Percentiles rank a stretch among this genome's conserved stretches.
Evolutionary conservation across 257 asterid genomes (phyloP).

Genomic region (Mentha longifolia): DNA sequence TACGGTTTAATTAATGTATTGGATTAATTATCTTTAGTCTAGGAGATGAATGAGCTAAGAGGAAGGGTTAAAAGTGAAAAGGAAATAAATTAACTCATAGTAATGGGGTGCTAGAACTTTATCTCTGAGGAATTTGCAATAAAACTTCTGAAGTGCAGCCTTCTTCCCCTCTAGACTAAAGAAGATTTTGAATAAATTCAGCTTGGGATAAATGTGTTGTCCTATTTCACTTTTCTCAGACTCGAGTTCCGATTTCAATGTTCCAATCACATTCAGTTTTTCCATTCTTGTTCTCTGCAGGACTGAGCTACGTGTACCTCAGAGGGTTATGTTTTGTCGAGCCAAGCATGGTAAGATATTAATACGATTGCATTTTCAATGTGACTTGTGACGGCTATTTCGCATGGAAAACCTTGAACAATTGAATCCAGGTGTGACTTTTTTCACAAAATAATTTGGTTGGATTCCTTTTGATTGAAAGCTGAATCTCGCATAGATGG

Average conservation of each 20-base stretch:
- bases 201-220: neutral
- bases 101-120: neutral
- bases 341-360: slow-evolving; percentile 64
- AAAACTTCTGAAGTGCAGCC: neutral
- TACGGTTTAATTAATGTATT: neutral
- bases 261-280: neutral
- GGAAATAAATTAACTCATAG: neutral
- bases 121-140: neutral
- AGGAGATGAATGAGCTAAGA: neutral
- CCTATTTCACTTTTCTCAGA: neutral
- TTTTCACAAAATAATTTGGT: slow-evolving; percentile 35
- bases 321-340: slow-evolving; percentile 53
- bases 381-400: slow-evolving; percentile 16
- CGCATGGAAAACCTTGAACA: slow-evolving; percentile 21
- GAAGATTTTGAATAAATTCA: neutral
- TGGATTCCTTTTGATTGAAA: no score
- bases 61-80: neutral
- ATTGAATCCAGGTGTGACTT: slow-evolving; percentile 25
- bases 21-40: slow-evolving; percentile 1
- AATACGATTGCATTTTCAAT: slow-evolving; percentile 21
- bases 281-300: slow-evolving; percentile 39
- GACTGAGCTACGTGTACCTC: slow-evolving; percentile 46
- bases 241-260: neutral
- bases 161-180: neutral
- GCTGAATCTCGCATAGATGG: slow-evolving; percentile 76